Evolutionary conservation across 768 basidiomycete species (phyloP).

Genomic region (Piloderma croceum): DNA sequence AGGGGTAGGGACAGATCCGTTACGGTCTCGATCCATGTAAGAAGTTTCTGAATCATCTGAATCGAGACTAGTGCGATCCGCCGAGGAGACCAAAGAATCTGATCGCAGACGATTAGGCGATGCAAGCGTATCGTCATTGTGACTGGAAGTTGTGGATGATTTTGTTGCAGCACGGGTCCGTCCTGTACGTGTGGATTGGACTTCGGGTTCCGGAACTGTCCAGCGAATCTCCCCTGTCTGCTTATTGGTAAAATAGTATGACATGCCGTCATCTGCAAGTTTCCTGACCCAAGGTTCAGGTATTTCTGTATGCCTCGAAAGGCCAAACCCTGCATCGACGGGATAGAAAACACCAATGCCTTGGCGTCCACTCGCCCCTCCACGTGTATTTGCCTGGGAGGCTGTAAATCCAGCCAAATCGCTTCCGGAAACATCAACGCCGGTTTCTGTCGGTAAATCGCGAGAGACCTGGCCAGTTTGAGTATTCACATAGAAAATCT

Average conservation of each 20-base stretch:
- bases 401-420: constrained; percentile 53
- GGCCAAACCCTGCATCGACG: constrained; percentile 49
- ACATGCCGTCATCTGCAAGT: constrained; percentile 76
- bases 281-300: constrained; percentile 82
- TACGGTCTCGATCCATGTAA: too few species aligned
- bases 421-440: constrained; percentile 57
- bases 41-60: constrained; percentile 86
- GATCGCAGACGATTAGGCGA: constrained; percentile 29
- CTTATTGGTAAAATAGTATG: constrained; percentile 76
- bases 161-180: constrained; percentile 28
- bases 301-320: constrained; percentile 51
- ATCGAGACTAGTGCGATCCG: constrained; percentile 56
- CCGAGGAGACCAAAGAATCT: constrained; percentile 29
- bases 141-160: constrained; percentile 30
- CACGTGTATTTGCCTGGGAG: constrained; percentile 52
- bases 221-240: constrained; percentile 61
- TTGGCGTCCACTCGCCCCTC: constrained; percentile 48
- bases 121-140: too few species aligned
- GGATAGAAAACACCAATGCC: constrained; percentile 46
- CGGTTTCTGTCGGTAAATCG: constrained; percentile 75
- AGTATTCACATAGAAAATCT: constrained; percentile 96
- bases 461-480: constrained; percentile 77
- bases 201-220: constrained; percentile 52
- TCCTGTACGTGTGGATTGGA: constrained; percentile 11
- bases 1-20: too few species aligned